Base-by-base conservation (phyloP, 2,329 filamentous ascomycete species). In the Fusarium austroafricanum region DNA sequence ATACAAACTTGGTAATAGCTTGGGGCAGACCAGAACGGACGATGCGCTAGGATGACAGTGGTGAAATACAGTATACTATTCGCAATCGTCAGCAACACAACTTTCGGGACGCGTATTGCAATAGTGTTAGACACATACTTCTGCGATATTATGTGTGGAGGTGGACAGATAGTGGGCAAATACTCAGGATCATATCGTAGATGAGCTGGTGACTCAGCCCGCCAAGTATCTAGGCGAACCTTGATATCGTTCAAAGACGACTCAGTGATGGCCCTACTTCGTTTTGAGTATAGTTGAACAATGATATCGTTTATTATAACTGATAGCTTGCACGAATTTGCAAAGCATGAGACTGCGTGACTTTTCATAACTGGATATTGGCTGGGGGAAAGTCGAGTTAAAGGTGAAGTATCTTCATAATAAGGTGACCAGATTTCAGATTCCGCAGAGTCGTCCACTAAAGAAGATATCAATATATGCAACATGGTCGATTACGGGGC, bases 241-340 rank as follows among this genome's bases (percentile, higher is more conserved):
- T 52, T 56, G 15, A 56, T 56, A 12, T 53, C 37, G 21, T 56
- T 56, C 18, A 56, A 29, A 18, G 53, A 56, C 5, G 46, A 40
- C 10, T 52, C 53, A 1, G 46, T 56, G 7, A 56, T 56, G 8
- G 35, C 53, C 6, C 46, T 51, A 4, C 53, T 56, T 21, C 45
- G n/a, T 8, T 56, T 56, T 4, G 46, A 50, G 3, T 56, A 56
- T 2, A 56, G 53, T 21, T 56, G 53, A 1, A 52, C 46, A 11
- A 56, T 56, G 18, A 56, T 56, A 10, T 56, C 53, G 4, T 56
- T 56, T 1, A 53, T 53, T 6, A 56, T 56, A 11, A 56, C 53
- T 0, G 53, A 56, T 1, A 56, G 37, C 11, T 23, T 28, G n/a
- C 53, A 56, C 3, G 53, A 56, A 14, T 56, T 56, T 6, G 53